These are phyloP conservation scores for Apophysomyces trapeziformis DNA, from an alignment of 371 early-diverging fungal genomes.

Conservation along the genomic window DNA sequence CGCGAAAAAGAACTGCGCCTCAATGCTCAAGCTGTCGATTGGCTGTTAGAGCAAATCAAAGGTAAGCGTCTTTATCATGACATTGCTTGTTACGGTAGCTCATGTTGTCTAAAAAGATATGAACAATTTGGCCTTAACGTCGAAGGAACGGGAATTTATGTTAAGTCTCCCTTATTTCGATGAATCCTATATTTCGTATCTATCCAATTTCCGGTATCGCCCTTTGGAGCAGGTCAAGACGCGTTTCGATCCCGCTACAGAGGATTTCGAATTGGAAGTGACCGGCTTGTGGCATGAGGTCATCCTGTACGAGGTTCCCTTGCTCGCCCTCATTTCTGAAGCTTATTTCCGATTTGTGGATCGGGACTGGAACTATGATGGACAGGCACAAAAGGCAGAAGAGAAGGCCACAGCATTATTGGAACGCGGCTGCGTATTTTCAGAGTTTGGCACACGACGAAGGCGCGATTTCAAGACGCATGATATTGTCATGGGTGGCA, in stretches of 20 bases:
- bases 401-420: slow-evolving; percentile 58
- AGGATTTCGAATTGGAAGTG: slow-evolving; percentile 54
- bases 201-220: slow-evolving; percentile 60
- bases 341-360: slow-evolving; percentile 74
- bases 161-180: slow-evolving; percentile 55
- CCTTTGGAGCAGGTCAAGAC: slow-evolving; percentile 62
- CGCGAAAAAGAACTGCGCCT: slow-evolving; percentile 53
- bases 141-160: slow-evolving; percentile 61
- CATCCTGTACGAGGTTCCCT: slow-evolving; percentile 78
- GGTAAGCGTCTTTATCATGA: slow-evolving; percentile 29
- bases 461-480: slow-evolving; percentile 74
- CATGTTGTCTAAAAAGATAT: slow-evolving; percentile 26
- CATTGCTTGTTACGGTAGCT: background rate
- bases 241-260: slow-evolving; percentile 32
- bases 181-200: slow-evolving; percentile 60
- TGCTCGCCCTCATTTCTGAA: slow-evolving; percentile 74
- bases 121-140: slow-evolving; percentile 44
- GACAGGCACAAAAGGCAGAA: slow-evolving; percentile 59
- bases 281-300: slow-evolving; percentile 72
- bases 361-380: slow-evolving; percentile 69
- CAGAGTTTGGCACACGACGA: slow-evolving; percentile 82
- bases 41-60: slow-evolving; percentile 52
- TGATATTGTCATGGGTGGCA: slow-evolving; percentile 60
- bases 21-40: slow-evolving; percentile 49
- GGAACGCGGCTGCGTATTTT: slow-evolving; percentile 66